A percentile compares a stretch with the other conserved stretches of the same genome.
Conservation (phyloP, 352 stramenopile genomes). For the Phytophthora cryptogea region DNA sequence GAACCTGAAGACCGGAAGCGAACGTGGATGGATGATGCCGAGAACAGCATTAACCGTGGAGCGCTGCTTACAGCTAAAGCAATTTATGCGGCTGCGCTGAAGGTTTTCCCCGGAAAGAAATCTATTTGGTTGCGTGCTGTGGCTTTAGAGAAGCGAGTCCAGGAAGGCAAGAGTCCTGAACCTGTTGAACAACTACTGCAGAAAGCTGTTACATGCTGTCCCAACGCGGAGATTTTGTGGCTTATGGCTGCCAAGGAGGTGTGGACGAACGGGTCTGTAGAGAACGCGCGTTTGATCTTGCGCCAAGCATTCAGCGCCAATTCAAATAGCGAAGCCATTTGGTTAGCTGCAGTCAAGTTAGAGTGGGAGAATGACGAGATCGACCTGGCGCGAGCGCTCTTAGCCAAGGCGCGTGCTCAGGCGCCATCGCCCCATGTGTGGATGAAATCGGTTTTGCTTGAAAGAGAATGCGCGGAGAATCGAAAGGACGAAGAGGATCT, state of each 20-base stretch:
- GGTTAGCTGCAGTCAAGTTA: constrained; percentile 97
- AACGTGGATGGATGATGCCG: constrained; percentile 98
- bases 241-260: constrained; percentile 98
- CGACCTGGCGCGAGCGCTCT: constrained; percentile 87
- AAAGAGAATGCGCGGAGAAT: constrained; percentile 85
- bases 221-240: constrained; percentile 97
- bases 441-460: constrained; percentile 98
- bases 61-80: constrained; percentile 93
- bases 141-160: constrained; percentile 96
- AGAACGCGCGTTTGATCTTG: constrained; percentile 93
- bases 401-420: constrained; percentile 78
- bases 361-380: constrained; percentile 99
- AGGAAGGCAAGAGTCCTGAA: constrained; percentile 77
- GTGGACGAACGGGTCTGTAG: constrained; percentile 94
- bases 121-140: constrained; percentile 96
- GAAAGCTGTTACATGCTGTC: constrained; percentile 93
- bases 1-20: constrained; percentile 95
- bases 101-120: constrained; percentile 91
- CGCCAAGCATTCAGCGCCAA: constrained; percentile 97
- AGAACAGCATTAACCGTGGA: constrained; percentile 86
- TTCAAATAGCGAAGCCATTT: constrained; percentile 95
- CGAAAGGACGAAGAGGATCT: constrained; percentile 80
- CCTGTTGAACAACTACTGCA: constrained; percentile 89
- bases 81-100: constrained; percentile 93
- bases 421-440: constrained; percentile 93